Evolutionary conservation across 345 rosid genomes (phyloP).

Genomic region (Stellera chamaejasme): DNA sequence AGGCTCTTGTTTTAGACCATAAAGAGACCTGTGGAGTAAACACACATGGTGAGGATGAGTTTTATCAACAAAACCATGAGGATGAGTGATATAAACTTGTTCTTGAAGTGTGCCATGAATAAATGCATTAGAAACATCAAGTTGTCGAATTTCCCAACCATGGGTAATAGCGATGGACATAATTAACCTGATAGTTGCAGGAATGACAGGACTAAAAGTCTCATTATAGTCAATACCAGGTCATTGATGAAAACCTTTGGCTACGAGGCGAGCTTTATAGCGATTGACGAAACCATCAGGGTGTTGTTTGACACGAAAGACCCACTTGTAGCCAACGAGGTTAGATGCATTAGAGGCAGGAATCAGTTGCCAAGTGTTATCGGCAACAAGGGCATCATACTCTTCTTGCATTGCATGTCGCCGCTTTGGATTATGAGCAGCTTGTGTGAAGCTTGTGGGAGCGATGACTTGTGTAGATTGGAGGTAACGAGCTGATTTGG

Average conservation of each 20-base stretch:
- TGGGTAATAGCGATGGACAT: background rate
- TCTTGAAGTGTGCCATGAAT: background rate
- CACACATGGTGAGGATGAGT: background rate
- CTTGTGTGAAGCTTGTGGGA: background rate
- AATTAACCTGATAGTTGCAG: background rate
- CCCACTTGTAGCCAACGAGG: background rate
- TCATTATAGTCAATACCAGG: background rate
- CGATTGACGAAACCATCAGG: background rate
- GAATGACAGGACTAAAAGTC: background rate
- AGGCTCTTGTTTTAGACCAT: background rate
- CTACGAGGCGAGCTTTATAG: background rate
- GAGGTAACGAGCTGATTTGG: background rate
- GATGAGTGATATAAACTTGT: background rate
- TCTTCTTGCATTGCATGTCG: background rate
- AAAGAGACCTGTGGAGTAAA: background rate
- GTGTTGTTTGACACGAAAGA: background rate
- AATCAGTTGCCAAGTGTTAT: background rate
- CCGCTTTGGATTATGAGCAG: background rate
- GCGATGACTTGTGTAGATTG: background rate
- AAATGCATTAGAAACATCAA: background rate
- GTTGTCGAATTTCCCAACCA: background rate
- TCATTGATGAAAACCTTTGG: slow-evolving; percentile 1
- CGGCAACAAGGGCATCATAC: background rate
- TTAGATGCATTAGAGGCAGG: background rate
- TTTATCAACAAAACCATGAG: background rate